Evolutionary conservation across 176 grass and related monocot genomes (phyloP).

Genomic region (Ensete glaucum): DNA sequence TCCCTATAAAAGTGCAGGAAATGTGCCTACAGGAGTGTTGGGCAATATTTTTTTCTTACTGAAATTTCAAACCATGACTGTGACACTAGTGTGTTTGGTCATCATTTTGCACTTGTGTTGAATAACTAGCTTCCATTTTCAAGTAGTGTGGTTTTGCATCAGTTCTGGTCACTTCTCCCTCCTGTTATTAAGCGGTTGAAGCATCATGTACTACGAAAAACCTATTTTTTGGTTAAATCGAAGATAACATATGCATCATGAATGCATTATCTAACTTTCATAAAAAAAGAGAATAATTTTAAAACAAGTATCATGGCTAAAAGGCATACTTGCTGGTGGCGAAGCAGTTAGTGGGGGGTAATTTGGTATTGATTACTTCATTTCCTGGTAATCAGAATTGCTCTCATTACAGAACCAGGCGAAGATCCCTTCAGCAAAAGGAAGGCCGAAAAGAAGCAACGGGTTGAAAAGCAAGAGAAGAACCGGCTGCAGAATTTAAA

Average conservation of each 20-base stretch:
- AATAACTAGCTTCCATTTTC: background rate
- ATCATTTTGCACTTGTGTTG: background rate
- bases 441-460: slow-evolving; percentile 74
- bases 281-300: background rate
- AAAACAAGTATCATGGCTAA: background rate
- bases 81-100: background rate
- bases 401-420: slow-evolving; percentile 48
- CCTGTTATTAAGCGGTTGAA: background rate
- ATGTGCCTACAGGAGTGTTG: background rate
- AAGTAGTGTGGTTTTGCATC: background rate
- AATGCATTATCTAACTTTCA: background rate
- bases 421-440: slow-evolving; percentile 82
- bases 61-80: background rate
- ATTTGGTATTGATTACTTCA: background rate
- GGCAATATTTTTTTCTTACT: background rate
- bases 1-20: background rate
- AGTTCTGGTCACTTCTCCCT: background rate
- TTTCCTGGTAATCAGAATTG: background rate
- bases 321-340: background rate
- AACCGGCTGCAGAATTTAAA: slow-evolving; percentile 83
- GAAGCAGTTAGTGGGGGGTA: background rate
- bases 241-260: background rate
- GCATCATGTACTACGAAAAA: background rate
- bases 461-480: slow-evolving; percentile 83
- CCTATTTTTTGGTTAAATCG: no score